These are phyloP conservation scores for Melastoma candidum DNA, from an alignment of 441 rosid species.

Conservation along the genomic window DNA sequence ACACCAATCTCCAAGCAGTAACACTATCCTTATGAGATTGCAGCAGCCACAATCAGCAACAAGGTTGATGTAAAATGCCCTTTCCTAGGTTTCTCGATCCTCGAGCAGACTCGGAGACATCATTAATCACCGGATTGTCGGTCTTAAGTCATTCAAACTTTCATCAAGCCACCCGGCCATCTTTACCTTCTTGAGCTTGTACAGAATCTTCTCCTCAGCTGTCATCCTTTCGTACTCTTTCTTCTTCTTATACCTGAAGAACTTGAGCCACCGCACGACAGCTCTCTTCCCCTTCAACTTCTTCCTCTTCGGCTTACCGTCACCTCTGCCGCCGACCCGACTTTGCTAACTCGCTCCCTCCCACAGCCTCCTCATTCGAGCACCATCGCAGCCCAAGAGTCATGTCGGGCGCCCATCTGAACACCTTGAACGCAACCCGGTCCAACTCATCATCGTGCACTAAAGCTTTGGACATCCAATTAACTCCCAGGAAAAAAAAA, in stretches of 20 bases:
- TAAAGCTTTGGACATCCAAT: too few species aligned
- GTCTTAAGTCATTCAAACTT: too few species aligned
- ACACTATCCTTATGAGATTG: too few species aligned
- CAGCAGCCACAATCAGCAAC: too few species aligned
- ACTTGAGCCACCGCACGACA: slow-evolving; percentile 85
- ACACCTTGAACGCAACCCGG: slow-evolving; percentile 53
- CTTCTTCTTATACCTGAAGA: slow-evolving; percentile 91
- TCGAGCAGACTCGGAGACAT: too few species aligned
- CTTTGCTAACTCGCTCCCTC: slow-evolving; percentile 17
- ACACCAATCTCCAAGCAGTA: too few species aligned
- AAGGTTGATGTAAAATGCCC: too few species aligned
- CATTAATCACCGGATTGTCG: too few species aligned
- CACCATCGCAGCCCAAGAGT: slow-evolving; percentile 29
- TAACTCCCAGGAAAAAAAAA: too few species aligned
- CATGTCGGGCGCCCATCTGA: slow-evolving; percentile 23
- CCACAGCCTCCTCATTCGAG: slow-evolving; percentile 17
- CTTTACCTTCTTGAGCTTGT: slow-evolving; percentile 64
- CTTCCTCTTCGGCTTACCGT: slow-evolving; percentile 45
- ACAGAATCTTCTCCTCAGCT: slow-evolving; percentile 59
- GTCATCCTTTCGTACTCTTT: slow-evolving; percentile 88
- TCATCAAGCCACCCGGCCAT: too few species aligned
- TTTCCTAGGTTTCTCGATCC: too few species aligned
- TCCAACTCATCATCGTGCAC: slow-evolving; percentile 15
- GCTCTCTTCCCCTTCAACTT: slow-evolving; percentile 80
- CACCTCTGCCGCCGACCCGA: slow-evolving; percentile 20